Conservation (phyloP, 495 filamentous ascomycete species). For the Cladorrhinum samala region DNA sequence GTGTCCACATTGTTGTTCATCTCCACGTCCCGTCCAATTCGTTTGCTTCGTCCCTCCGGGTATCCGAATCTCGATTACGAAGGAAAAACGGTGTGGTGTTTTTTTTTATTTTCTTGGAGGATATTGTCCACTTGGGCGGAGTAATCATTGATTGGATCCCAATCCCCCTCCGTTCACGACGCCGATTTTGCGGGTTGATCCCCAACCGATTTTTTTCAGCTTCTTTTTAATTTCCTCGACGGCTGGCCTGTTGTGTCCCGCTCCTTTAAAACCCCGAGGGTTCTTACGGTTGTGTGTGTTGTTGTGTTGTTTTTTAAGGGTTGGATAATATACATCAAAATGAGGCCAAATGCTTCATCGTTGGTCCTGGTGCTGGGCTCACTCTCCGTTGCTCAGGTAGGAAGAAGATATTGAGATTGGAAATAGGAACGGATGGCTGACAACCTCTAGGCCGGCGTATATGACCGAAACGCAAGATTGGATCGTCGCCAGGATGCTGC, state of each 20-base stretch:
- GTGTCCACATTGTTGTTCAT: background rate
- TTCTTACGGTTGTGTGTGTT: background rate
- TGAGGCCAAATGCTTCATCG: conserved; percentile 30
- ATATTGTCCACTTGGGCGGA: background rate
- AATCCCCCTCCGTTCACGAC: background rate
- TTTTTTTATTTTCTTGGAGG: no score
- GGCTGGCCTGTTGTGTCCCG: conserved; percentile 31
- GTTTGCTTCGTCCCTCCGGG: no score
- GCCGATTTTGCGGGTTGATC: conserved; percentile 22
- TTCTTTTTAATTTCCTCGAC: conserved; percentile 14
- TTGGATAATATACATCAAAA: conserved; percentile 23
- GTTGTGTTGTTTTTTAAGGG: conserved; percentile 3
- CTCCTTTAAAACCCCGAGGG: conserved; percentile 9
- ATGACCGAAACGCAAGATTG: conserved; percentile 22
- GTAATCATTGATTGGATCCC: conserved; percentile 8
- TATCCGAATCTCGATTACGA: background rate
- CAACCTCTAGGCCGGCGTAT: conserved; percentile 29
- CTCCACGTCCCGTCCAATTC: background rate
- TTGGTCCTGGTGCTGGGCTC: conserved; percentile 31
- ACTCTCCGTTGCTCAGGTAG: conserved; percentile 36
- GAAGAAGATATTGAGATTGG: conserved; percentile 6
- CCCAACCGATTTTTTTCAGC: conserved; percentile 15
- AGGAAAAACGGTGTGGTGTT: background rate
- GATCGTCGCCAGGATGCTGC: conserved; percentile 7
- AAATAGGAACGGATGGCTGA: background rate